These are phyloP conservation scores for Angophora floribunda DNA, from an alignment of 345 rosid genomes.

Conservation along the genomic window DNA sequence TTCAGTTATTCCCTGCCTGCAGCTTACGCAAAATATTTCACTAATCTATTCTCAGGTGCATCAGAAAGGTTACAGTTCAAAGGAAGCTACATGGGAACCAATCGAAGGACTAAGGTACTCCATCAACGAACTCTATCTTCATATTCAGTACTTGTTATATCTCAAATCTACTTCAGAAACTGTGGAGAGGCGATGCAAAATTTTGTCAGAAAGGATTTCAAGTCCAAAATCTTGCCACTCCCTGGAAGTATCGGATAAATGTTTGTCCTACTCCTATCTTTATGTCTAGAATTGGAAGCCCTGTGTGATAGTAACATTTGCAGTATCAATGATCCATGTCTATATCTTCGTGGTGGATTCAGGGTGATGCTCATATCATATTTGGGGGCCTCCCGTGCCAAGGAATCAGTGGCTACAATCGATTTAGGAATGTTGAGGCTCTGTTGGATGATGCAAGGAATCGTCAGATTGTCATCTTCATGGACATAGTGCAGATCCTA, in stretches of 20 bases:
- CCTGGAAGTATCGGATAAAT: no score
- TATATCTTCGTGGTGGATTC: background rate
- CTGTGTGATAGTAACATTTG: background rate
- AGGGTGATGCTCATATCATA: slow-evolving; percentile 87
- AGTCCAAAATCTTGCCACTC: no score
- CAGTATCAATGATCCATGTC: background rate
- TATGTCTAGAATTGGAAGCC: background rate
- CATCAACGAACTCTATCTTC: background rate
- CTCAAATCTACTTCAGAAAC: slow-evolving; percentile 33
- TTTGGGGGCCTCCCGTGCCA: slow-evolving; percentile 99
- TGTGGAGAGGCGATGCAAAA: slow-evolving; percentile 54
- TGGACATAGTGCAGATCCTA: slow-evolving; percentile 88
- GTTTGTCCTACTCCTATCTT: background rate
- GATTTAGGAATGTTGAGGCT: slow-evolving; percentile 57
- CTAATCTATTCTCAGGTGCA: slow-evolving; percentile 47
- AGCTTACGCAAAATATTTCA: background rate
- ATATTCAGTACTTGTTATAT: slow-evolving; percentile 4
- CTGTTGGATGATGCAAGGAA: slow-evolving; percentile 84
- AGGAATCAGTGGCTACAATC: slow-evolving; percentile 96
- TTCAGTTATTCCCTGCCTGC: background rate
- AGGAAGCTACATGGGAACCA: slow-evolving; percentile 92
- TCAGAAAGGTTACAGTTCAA: slow-evolving; percentile 68
- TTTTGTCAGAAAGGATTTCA: slow-evolving; percentile 54
- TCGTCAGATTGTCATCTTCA: slow-evolving; percentile 75
- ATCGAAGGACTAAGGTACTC: slow-evolving; percentile 61